These are phyloP conservation scores for Phytopythium kandeliae DNA, from an alignment of 352 stramenopile genomes.

Conservation along the genomic window DNA sequence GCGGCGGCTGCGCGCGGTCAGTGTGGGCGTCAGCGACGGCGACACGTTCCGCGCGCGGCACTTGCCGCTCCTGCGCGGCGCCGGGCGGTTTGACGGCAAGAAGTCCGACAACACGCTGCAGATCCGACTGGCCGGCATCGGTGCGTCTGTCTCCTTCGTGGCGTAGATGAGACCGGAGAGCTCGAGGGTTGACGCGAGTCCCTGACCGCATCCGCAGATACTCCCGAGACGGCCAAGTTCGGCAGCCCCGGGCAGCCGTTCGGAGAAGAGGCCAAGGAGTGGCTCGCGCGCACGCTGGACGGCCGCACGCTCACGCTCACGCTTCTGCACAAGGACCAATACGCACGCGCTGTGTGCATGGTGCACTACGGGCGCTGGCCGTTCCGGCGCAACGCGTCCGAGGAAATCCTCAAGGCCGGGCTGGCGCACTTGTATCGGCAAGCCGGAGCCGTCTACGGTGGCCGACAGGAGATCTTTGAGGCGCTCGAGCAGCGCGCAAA, in stretches of 20 bases:
- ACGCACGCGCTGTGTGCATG: constrained; percentile 75
- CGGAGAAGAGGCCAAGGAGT: constrained; percentile 74
- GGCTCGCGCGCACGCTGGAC: constrained; percentile 41
- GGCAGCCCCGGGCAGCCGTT: constrained; percentile 71
- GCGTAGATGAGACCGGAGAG: no score
- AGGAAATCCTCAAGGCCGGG: constrained; percentile 75
- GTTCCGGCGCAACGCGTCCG: constrained; percentile 74
- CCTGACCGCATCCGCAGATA: constrained; percentile 57
- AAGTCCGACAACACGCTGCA: constrained; percentile 77
- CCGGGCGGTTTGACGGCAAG: constrained; percentile 43
- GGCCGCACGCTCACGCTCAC: constrained; percentile 60
- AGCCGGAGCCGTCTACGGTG: constrained; percentile 75
- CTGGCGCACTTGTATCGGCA: constrained; percentile 74
- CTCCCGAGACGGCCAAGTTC: constrained; percentile 84
- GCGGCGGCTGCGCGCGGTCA: constrained; percentile 36
- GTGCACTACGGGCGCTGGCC: constrained; percentile 75
- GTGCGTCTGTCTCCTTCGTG: no score
- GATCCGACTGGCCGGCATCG: constrained; percentile 77
- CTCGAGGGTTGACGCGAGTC: no score
- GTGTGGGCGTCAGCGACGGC: constrained; percentile 66
- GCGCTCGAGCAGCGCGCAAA: constrained; percentile 54
- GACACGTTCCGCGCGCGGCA: constrained; percentile 82
- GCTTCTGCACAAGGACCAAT: constrained; percentile 82
- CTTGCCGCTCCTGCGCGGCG: constrained; percentile 39
- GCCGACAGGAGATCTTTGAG: constrained; percentile 61